phyloP scores from a whole-genome alignment of 2,329 filamentous ascomycete species.

The Aspergillus pseudoterreus region DNA sequence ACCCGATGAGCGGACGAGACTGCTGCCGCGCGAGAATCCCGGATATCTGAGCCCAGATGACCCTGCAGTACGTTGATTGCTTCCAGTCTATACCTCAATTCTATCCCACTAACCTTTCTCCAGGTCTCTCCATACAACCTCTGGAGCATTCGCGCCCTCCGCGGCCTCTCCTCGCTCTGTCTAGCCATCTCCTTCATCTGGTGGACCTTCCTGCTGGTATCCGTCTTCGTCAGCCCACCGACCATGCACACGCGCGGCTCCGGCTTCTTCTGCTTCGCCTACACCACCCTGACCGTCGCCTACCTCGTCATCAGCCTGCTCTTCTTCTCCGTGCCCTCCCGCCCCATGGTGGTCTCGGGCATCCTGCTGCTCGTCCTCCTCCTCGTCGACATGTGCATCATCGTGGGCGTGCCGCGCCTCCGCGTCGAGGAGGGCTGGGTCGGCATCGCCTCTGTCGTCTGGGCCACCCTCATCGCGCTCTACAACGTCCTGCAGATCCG shows the following conservation, averaged over 20 bases:
- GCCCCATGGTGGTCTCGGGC: constrained; percentile 70
- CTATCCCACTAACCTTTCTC: neutral
- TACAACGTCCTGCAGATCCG: constrained; percentile 79
- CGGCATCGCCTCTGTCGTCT: constrained; percentile 79
- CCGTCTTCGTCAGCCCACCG: constrained; percentile 85
- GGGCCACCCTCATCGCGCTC: constrained; percentile 73
- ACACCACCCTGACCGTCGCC: constrained; percentile 71
- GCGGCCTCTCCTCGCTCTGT: constrained; percentile 74
- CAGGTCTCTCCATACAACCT: constrained; percentile 86
- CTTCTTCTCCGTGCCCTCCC: constrained; percentile 84
- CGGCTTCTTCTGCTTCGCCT: constrained; percentile 87
- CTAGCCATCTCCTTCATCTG: constrained; percentile 75
- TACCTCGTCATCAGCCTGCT: constrained; percentile 73
- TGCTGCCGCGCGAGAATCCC: constrained; percentile 63
- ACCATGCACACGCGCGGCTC: constrained; percentile 81
- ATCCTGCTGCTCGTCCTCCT: constrained; percentile 65
- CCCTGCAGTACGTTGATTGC: constrained; percentile 62
- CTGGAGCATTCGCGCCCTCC: constrained; percentile 78
- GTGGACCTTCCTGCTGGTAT: constrained; percentile 88
- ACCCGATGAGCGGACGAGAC: constrained; percentile 59
- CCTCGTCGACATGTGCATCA: constrained; percentile 72
- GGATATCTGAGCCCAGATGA: constrained; percentile 73
- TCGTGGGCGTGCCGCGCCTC: constrained; percentile 69
- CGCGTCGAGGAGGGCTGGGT: constrained; percentile 86
- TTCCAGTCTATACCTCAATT: neutral